Evolutionary conservation across 192 early-diverging fungal genomes (phyloP), one percentile per base, ranked within the genome.

Genomic region (Entrophospora sp.): DNA sequence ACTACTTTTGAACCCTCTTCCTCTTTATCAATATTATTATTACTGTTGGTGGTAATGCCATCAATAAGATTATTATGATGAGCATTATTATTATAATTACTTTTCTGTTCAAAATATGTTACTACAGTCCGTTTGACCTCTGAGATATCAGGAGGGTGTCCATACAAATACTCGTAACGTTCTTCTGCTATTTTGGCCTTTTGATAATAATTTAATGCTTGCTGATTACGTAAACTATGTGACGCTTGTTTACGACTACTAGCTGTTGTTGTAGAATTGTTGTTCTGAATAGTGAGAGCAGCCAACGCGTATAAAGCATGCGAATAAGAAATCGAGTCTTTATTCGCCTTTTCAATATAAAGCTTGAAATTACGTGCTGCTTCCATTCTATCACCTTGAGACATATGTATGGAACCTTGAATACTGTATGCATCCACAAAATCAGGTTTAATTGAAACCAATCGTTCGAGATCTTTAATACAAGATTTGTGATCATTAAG

Each of bases 161-260:
- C 80, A 18, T 82, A 84, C 36, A 84, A 68, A 36, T 73, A 68
- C 66, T 77, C 74, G 69, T 82, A 84, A 40, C 74, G 75, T 30
- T 63, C 45, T 43, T 84, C 83, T 25, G 80, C 76, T 20, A 73
- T 69, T 66, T 82, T 78, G n/a, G 75, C 83, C 53, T 71, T 73
- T 40, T 70, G 28, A 60, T 79, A 84, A 60, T 79, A 80, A 18
- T 74, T 69, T 20, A 62, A 63, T 35, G 78, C 75, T 27, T 80
- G 71, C 66, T 73, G 71, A 53, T 68, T 64, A 46, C 71, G 42
- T 18, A 62, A 44, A 31, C 66, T 58, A 69, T 78, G 73, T 10
- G 66, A 51, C 27, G 70, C 73, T 56, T 74, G 76, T 45, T 73
- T 75, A 38, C 73, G 69, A 69, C 78, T 82, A 59, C 74, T n/a